Percentiles rank a stretch among this genome's conserved stretches.
Conservation (phyloP, 2,329 filamentous ascomycete species). For the Helotiales sp. region DNA sequence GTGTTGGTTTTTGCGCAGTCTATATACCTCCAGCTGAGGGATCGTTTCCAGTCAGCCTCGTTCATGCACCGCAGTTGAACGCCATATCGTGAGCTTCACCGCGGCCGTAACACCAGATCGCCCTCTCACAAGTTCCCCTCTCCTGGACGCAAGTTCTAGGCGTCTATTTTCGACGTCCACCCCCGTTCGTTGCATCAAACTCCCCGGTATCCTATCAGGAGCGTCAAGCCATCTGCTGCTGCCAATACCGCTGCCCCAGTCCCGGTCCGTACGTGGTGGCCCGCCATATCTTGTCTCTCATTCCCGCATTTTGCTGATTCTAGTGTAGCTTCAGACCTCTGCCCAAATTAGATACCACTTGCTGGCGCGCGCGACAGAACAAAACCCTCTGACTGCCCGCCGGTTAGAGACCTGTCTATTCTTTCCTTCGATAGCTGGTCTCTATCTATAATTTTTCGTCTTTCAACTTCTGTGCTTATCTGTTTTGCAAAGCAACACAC, state of each 20-base stretch:
- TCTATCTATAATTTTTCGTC: constrained; percentile 35
- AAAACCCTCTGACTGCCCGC: constrained; percentile 33
- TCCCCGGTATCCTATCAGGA: constrained; percentile 24
- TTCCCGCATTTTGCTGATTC: constrained; percentile 25
- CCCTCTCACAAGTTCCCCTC: not conserved
- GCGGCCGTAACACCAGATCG: not conserved
- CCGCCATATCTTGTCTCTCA: constrained; percentile 28
- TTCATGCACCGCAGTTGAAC: constrained; percentile 16
- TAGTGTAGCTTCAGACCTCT: constrained; percentile 26
- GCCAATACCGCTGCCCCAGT: constrained; percentile 14
- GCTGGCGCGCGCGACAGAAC: constrained; percentile 30
- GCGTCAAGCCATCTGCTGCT: constrained; percentile 15
- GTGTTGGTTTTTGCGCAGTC: constrained; percentile 9
- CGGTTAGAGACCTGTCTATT: constrained; percentile 24
- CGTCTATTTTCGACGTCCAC: constrained; percentile 32
- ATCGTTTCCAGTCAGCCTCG: constrained; percentile 19
- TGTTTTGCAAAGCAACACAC: constrained; percentile 12
- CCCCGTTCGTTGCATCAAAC: constrained; percentile 16
- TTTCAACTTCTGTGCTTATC: constrained; percentile 11
- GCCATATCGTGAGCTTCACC: not conserved
- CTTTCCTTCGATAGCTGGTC: constrained; percentile 37
- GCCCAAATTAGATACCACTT: constrained; percentile 30
- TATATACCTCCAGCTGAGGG: not conserved
- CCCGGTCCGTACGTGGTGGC: constrained; percentile 20
- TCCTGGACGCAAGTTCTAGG: constrained; percentile 23